phyloP scores from a whole-genome alignment of 345 rosid genomes.

The Hirschfeldia incana region DNA sequence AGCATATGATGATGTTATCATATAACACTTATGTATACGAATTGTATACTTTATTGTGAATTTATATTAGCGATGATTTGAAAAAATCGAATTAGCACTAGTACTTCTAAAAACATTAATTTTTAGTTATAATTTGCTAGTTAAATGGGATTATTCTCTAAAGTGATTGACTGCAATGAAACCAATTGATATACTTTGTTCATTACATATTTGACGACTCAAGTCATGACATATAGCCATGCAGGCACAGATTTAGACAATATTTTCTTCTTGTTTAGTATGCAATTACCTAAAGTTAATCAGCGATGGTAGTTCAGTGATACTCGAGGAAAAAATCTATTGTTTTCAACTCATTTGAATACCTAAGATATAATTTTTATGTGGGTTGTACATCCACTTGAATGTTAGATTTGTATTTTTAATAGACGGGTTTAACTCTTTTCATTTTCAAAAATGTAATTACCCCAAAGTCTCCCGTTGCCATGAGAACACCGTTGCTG shows the following conservation, averaged over 20 bases:
- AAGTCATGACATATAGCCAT: not conserved
- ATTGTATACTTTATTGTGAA: not conserved
- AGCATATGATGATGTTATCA: not conserved
- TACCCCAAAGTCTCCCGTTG: not conserved
- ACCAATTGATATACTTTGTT: not conserved
- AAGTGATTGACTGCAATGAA: not conserved
- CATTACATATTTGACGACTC: not conserved
- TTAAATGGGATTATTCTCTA: not conserved
- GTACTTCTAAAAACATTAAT: not conserved
- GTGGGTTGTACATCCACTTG: too few relatives aligned
- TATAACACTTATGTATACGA: not conserved
- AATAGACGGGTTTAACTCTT: too few relatives aligned
- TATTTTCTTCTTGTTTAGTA: too few relatives aligned
- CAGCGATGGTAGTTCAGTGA: too few relatives aligned
- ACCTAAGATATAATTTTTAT: too few relatives aligned
- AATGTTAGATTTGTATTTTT: too few relatives aligned
- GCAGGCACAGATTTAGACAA: not conserved
- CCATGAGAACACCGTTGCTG: not conserved
- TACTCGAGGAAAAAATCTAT: too few relatives aligned
- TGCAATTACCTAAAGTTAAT: too few relatives aligned
- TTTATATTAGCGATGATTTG: not conserved
- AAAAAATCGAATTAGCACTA: not conserved
- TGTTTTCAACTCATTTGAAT: too few relatives aligned
- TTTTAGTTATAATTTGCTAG: not conserved
- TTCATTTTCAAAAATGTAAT: too few relatives aligned